A percentile compares a stretch with the other conserved stretches of the same genome.
phyloP scores from a whole-genome alignment of 768 basidiomycete genomes.

The Mycena albidolilacea region DNA sequence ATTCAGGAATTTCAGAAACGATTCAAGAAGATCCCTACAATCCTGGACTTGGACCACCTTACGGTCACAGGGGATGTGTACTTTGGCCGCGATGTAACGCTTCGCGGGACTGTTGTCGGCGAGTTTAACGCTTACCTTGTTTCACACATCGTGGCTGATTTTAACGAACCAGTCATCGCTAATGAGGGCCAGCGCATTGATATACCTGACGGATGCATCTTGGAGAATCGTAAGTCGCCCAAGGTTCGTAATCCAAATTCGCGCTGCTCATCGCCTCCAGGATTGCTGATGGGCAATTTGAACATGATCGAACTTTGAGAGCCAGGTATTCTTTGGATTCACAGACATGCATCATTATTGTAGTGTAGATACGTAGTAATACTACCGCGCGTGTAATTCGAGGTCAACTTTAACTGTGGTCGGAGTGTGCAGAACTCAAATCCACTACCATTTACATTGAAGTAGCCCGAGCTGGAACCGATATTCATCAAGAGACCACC shows the following conservation, averaged over 20 bases:
- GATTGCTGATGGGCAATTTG: slow-evolving; percentile 12
- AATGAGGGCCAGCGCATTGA: slow-evolving; percentile 84
- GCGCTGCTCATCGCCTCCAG: slow-evolving; percentile 85
- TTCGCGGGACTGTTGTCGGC: slow-evolving; percentile 93
- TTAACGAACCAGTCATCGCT: slow-evolving; percentile 65
- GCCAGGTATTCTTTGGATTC: not conserved
- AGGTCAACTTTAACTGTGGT: too few species aligned
- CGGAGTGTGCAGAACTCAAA: too few species aligned
- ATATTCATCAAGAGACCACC: too few species aligned
- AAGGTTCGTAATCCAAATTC: slow-evolving; percentile 50
- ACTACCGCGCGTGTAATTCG: too few species aligned
- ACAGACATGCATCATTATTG: not conserved
- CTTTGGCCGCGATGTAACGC: slow-evolving; percentile 89
- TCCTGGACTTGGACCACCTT: slow-evolving; percentile 93
- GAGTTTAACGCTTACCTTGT: slow-evolving; percentile 35
- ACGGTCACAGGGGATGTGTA: slow-evolving; percentile 94
- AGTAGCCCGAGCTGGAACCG: too few species aligned
- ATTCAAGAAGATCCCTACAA: slow-evolving; percentile 94
- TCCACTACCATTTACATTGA: too few species aligned
- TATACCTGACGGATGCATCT: slow-evolving; percentile 80
- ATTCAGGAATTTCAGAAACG: slow-evolving; percentile 93
- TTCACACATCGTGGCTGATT: not conserved
- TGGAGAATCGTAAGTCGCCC: slow-evolving; percentile 71
- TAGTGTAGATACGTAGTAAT: too few species aligned
- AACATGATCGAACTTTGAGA: slow-evolving; percentile 16